Evolutionary conservation across 768 basidiomycete species (phyloP).

Genomic region (Russula compacta): DNA sequence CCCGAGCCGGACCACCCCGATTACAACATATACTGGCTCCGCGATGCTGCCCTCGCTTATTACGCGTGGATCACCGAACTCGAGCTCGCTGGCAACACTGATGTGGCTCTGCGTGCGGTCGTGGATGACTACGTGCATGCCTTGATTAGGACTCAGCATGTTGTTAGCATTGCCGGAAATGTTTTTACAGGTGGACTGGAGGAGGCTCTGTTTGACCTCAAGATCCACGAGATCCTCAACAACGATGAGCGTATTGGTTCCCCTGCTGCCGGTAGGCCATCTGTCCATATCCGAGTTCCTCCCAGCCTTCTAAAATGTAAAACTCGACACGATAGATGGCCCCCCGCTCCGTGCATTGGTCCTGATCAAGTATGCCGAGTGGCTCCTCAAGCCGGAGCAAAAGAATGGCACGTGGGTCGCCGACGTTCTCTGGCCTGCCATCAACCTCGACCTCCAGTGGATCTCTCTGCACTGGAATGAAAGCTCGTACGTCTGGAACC

Average conservation of each 20-base stretch:
- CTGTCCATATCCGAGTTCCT: not conserved
- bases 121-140: constrained; percentile 6
- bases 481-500: not conserved
- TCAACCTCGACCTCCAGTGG: constrained; percentile 6
- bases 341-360: constrained; percentile 8
- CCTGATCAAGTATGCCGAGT: constrained; percentile 12
- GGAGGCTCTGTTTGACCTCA: constrained; percentile 11
- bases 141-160: constrained; percentile 7
- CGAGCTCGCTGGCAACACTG: not conserved
- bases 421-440: constrained; percentile 10
- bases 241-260: not conserved
- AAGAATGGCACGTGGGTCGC: constrained; percentile 12
- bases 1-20: constrained; percentile 3
- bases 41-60: constrained; percentile 6
- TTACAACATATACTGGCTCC: constrained; percentile 7
- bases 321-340: not conserved
- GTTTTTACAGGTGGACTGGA: constrained; percentile 2
- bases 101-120: not conserved
- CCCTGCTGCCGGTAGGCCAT: constrained; percentile 6
- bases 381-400: constrained; percentile 5
- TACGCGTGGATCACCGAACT: constrained; percentile 3
- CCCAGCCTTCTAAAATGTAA: not conserved
- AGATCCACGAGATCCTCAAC: not conserved
- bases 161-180: not conserved
- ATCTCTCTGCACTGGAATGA: not conserved